These are phyloP conservation scores for Graphilbum fragrans DNA, from an alignment of 2,329 filamentous ascomycete species.

Conservation along the genomic window DNA sequence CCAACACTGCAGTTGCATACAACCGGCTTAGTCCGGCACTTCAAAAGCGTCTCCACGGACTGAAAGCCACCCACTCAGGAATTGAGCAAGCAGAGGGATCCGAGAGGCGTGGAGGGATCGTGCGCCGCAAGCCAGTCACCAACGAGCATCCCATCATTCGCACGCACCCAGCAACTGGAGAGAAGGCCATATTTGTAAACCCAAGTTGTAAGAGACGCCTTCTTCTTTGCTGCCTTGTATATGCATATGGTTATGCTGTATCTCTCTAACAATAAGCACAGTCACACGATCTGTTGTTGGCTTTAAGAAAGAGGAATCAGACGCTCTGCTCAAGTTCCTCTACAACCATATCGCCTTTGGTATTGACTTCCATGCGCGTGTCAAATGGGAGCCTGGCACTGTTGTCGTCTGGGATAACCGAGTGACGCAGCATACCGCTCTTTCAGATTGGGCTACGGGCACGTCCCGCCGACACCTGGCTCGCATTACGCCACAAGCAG, in stretches of 20 bases:
- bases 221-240: background rate
- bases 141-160: slow-evolving; percentile 67
- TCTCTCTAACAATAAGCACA: slow-evolving; percentile 17
- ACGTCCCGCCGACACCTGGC: slow-evolving; percentile 70
- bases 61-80: slow-evolving; percentile 72
- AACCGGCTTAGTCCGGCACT: slow-evolving; percentile 68
- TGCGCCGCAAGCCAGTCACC: slow-evolving; percentile 62
- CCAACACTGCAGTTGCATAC: slow-evolving; percentile 70
- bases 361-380: slow-evolving; percentile 59
- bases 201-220: slow-evolving; percentile 52
- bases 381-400: slow-evolving; percentile 69
- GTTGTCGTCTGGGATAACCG: slow-evolving; percentile 84
- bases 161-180: slow-evolving; percentile 70
- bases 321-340: slow-evolving; percentile 63
- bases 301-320: slow-evolving; percentile 77
- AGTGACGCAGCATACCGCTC: slow-evolving; percentile 64
- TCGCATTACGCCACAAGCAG: slow-evolving; percentile 72
- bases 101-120: slow-evolving; percentile 53
- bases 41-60: slow-evolving; percentile 65
- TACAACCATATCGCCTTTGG: slow-evolving; percentile 63
- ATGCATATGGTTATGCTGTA: too few relatives aligned
- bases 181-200: slow-evolving; percentile 77
- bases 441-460: slow-evolving; percentile 72
- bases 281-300: slow-evolving; percentile 73
- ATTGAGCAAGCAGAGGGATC: slow-evolving; percentile 67